Conservation (phyloP, 2,329 filamentous ascomycete species). For the Aspergillus alliaceus region DNA sequence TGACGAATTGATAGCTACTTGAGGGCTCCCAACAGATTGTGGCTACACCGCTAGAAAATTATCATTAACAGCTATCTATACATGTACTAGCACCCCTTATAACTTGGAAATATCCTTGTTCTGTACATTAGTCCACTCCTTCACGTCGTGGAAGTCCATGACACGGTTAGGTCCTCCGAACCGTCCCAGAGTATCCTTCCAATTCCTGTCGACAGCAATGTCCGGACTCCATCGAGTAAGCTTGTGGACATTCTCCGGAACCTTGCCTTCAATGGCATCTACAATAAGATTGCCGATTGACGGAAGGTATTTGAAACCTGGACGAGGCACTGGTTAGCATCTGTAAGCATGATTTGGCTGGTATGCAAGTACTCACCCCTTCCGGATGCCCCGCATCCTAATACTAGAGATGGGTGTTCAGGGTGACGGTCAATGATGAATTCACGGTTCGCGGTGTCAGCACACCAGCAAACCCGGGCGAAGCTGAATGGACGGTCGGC, state of each 20-base stretch:
- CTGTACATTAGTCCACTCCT: slow-evolving; percentile 39
- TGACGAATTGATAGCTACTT: background rate
- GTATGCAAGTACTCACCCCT: slow-evolving; percentile 12
- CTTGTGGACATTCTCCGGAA: slow-evolving; percentile 43
- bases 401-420: slow-evolving; percentile 41
- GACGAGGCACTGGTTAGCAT: slow-evolving; percentile 9
- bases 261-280: slow-evolving; percentile 46
- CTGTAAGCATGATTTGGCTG: background rate
- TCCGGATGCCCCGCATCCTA: slow-evolving; percentile 53
- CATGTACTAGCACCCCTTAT: slow-evolving; percentile 1
- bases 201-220: slow-evolving; percentile 46
- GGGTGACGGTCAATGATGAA: slow-evolving; percentile 56
- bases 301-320: slow-evolving; percentile 54
- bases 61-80: background rate
- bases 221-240: slow-evolving; percentile 55
- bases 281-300: slow-evolving; percentile 51
- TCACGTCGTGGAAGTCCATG: slow-evolving; percentile 48
- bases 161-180: slow-evolving; percentile 49
- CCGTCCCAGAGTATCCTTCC: slow-evolving; percentile 48
- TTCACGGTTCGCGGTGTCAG: slow-evolving; percentile 55
- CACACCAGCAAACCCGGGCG: slow-evolving; percentile 58
- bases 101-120: slow-evolving; percentile 18
- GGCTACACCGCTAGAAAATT: background rate
- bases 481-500: slow-evolving; percentile 51
- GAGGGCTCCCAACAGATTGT: background rate